Base-by-base conservation (phyloP, 202 grass and related monocot species). In the Bolboschoenoplectus hybrid region DNA sequence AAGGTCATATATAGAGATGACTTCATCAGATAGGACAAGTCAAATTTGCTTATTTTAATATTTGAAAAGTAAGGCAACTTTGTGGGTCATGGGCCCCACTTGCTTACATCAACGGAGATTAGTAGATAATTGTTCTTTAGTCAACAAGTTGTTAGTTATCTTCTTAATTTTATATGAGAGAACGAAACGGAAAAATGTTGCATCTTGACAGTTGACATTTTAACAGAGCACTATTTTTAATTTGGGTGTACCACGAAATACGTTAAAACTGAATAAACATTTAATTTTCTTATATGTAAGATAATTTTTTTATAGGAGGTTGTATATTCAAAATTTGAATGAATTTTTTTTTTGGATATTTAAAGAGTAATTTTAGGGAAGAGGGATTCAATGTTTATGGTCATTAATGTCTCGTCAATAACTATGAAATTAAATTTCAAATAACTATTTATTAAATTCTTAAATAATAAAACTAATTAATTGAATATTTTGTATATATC, bases 121-220 rank as follows among this genome's bases (percentile, higher is more conserved):
- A 38, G 6, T 69, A 12, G 63, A 51, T 39, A 11, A n/a, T 51
- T 39, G 43, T 12, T 46, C n/a, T 50, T 46, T 66, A 26, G 14
- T 83, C 62, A 68, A 5, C 43, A 50, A 47, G 63, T 84, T 70
- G 57, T 70, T 69, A 53, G 34, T 19, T 52, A 84, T 69, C 34
- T 35, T 68, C 81, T 67, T 84, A 38, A 84, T 57, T 84, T 52
- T 51, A 67, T 70, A 9, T 84, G 20, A 41, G 5, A n/a, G 53
- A 55, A 69, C 49, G 26, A 68, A 51, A 56, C 14, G 36, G 65
- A 38, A 51, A 84, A 40, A 56, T 66, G 80, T 51, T 79, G 13
- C 52, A 56, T 58, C 50, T 57, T 57, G 74, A 78, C 74, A 40
- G 9, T 39, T 57, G 74, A 57, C 34, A 40, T 78, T 78, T 57